Base-by-base conservation (phyloP, 164 flowering plant species). In the Umbellularia californica region DNA sequence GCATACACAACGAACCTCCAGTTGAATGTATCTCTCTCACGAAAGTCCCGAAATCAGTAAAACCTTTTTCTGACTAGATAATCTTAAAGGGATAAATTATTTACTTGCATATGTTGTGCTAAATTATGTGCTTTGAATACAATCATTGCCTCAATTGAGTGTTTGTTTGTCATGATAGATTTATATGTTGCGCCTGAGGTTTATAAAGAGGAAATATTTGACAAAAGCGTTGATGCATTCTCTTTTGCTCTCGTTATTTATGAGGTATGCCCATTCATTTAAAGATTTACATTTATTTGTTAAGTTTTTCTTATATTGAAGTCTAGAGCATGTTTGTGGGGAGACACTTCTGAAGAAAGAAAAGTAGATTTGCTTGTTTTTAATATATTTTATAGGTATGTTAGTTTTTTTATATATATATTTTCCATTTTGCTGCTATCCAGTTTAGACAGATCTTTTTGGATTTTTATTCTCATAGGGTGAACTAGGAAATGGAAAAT, bases 191-290 rank as follows among this genome's bases (percentile, higher is more conserved):
- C 99, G 58, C 99, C 98, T 50, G 98, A 95, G 80, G 47, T 93
- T 68, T 88, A 87, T 74, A 90, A 83, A 60, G 86, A 87, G 81
- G 92, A 90, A 79, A 80, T 87, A 70, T 93, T 93, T 79, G 98
- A 93, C 74, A 88, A 90, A 85, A 90, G 92, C 76, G 92, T 87
- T 58, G 99, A 95, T 81, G 88, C 84, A 11, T 88, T 84, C 84
- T 93, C 99, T 24, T 95, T 90, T 77, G 98, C 95, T 74, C 82
- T 93, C 75, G 84, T 93, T 78, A 81, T 93, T 51, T 91, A 86
- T 74, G 99, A 93, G 99, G 99, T 93, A 86, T 52, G 5, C 25
- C 23, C 30, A 14, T 19, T 30, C 4, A 64, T 24, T 67, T 15
- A 28, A 67, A 3, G 47, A 41, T 41, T 41, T 41, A 9, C 47